Evolutionary conservation across 495 filamentous ascomycete genomes (phyloP).

Genomic region (Clavariopsis aquatica): DNA sequence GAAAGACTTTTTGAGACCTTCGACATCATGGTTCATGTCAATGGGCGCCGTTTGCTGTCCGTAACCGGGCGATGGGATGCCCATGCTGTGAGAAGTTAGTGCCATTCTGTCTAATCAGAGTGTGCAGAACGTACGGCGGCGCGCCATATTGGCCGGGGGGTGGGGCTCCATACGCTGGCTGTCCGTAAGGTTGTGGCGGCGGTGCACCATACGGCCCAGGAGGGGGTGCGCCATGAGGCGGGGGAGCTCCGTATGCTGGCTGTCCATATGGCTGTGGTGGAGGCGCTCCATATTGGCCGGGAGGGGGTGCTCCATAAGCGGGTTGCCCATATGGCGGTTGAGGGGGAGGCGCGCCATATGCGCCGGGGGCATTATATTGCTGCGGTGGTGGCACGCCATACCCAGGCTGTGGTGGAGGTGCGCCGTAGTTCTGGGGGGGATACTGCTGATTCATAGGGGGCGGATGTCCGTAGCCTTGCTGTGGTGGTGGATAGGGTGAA

Average conservation of each 20-base stretch:
- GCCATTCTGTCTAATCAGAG: constrained; percentile 12
- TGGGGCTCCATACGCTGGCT: constrained; percentile 26
- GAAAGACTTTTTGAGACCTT: constrained; percentile 76
- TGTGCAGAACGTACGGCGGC: constrained; percentile 43
- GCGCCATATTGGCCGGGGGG: constrained; percentile 21
- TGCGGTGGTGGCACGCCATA: neutral
- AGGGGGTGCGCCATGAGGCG: too few relatives aligned
- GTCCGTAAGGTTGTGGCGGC: constrained; percentile 21
- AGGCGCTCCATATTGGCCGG: constrained; percentile 27
- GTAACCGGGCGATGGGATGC: constrained; percentile 31
- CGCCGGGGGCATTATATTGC: neutral
- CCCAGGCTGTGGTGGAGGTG: constrained; percentile 11
- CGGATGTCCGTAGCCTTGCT: constrained; percentile 27
- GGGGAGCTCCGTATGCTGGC: constrained; percentile 20
- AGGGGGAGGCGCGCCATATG: too few relatives aligned
- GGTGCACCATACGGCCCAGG: constrained; percentile 29
- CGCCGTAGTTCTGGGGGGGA: constrained; percentile 20
- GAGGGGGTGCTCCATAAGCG: neutral
- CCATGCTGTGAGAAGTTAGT: neutral
- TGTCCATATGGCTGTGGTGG: constrained; percentile 27
- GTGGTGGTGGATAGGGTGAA: constrained; percentile 16
- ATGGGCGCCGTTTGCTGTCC: constrained; percentile 52
- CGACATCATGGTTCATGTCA: constrained; percentile 65
- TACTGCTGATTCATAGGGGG: constrained; percentile 35
- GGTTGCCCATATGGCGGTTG: constrained; percentile 7